Base-by-base conservation (phyloP, 805 yeast genomes). In the Peterozyma xylosa region DNA sequence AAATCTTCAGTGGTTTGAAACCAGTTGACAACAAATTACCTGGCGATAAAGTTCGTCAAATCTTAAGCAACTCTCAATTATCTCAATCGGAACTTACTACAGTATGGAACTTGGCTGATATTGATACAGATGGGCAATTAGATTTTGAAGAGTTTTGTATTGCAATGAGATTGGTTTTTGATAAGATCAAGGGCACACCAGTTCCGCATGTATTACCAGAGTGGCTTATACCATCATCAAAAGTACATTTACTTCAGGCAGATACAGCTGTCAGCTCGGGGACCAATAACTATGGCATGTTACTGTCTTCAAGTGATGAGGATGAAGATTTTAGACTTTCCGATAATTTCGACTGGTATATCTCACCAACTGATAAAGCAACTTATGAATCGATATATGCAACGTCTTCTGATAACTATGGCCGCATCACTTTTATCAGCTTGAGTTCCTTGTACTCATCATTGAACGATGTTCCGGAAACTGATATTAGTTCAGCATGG, bases 121-220 rank as follows among this genome's bases (percentile, higher is more conserved):
- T 91, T 45, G 99, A 93, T 63, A 78, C 80, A 38, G 99, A 93
- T 62, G 96, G 96, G 10, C 70, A 72, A 52, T 71, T 93, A 54
- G 99, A 93, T 63, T 93, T 93, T 61, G 99, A 93, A 64, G 99
- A 93, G 66, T 93, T 93, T 63, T 93, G 97, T 58, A 87, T 93
- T 50, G 91, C 97, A 42, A 93, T 93, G 99, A 75, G 98, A 53
- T 73, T 93, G 45, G 86, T 91, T 38, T 93, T 89, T 59, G 99
- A 93, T 59, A 62, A 84, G 59, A 91, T 93, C 43, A 90, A 93
- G 62, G 87, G 90, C 14, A 53, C 71, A 14, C 62, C 67, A 15
- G 69, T 90, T 5, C 99, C 99, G 1, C 61, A 67, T 18, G 71
- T 73, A 39, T 70, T 93, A 46, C 99, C 99, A 2, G 79, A 76